phyloP scores from a whole-genome alignment of 352 stramenopile genomes.

The Pythium periplocum region DNA sequence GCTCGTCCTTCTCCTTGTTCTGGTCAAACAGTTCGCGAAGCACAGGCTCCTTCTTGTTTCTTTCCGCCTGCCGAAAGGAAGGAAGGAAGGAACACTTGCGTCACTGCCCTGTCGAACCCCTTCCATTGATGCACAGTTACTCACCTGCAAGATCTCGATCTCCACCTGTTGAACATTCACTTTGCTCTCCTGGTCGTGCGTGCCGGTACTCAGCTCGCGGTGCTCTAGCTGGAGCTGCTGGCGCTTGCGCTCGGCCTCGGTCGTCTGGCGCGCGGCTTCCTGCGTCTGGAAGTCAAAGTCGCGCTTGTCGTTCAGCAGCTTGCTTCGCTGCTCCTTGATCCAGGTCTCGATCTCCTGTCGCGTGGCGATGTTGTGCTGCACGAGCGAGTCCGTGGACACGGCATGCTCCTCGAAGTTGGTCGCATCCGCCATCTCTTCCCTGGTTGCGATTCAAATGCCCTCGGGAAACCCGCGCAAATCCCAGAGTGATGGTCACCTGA shows the following conservation, averaged over 20 bases:
- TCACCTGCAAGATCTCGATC: slow-evolving; percentile 59
- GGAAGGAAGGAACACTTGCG: neutral
- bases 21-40: slow-evolving; percentile 57
- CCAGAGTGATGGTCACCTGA: too few relatives aligned
- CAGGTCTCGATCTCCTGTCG: slow-evolving; percentile 20
- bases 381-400: slow-evolving; percentile 14
- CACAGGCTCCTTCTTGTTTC: slow-evolving; percentile 48
- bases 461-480: neutral
- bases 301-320: slow-evolving; percentile 17
- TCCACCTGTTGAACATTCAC: slow-evolving; percentile 53
- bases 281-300: slow-evolving; percentile 13
- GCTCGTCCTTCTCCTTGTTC: slow-evolving; percentile 50
- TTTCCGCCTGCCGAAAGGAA: slow-evolving; percentile 26
- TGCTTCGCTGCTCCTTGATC: slow-evolving; percentile 18
- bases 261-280: slow-evolving; percentile 10
- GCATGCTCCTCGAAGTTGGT: slow-evolving; percentile 1
- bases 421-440: neutral
- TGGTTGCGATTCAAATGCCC: slow-evolving; percentile 1
- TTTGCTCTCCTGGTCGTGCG: slow-evolving; percentile 42
- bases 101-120: too few relatives aligned
- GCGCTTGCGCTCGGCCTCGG: slow-evolving; percentile 18
- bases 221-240: slow-evolving; percentile 17
- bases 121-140: neutral
- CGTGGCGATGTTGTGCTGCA: slow-evolving; percentile 16
- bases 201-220: slow-evolving; percentile 13